These are phyloP conservation scores for Fagus crenata DNA, from an alignment of 306 rosid species.

Conservation along the genomic window DNA sequence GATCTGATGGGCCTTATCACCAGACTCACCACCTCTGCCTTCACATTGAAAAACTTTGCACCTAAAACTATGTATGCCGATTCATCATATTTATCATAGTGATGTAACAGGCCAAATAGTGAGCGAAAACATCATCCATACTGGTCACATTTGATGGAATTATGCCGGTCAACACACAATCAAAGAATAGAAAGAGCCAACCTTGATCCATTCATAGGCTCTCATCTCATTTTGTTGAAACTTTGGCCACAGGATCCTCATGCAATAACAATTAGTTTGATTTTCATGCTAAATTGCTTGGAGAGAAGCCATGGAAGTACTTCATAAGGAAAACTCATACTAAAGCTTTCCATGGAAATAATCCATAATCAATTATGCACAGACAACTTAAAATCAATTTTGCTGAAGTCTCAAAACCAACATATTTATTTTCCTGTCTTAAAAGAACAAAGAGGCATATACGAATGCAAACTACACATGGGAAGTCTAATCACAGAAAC, in stretches of 20 bases:
- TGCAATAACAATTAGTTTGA: not conserved
- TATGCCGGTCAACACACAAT: not conserved
- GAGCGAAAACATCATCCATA: not conserved
- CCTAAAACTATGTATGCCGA: not conserved
- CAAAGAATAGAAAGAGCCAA: not conserved
- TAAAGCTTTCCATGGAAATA: not conserved
- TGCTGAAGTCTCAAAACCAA: not conserved
- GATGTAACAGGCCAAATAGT: not conserved
- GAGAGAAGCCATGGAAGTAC: not conserved
- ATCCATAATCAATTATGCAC: not conserved
- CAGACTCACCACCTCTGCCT: not conserved
- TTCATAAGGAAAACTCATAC: not conserved
- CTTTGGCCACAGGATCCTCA: not conserved
- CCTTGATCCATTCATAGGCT: not conserved
- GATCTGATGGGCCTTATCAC: not conserved
- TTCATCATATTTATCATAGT: not conserved
- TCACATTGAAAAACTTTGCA: not conserved
- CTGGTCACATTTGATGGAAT: not conserved
- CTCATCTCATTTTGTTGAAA: conserved; percentile 8
- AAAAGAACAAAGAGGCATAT: not conserved
- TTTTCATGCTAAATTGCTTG: not conserved
- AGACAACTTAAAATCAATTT: not conserved
- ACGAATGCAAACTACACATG: not conserved
- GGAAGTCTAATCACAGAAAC: not conserved
- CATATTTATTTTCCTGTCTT: not conserved